Evolutionary conservation across 805 yeast species (phyloP).

Genomic region (Alloascoidea africana): DNA sequence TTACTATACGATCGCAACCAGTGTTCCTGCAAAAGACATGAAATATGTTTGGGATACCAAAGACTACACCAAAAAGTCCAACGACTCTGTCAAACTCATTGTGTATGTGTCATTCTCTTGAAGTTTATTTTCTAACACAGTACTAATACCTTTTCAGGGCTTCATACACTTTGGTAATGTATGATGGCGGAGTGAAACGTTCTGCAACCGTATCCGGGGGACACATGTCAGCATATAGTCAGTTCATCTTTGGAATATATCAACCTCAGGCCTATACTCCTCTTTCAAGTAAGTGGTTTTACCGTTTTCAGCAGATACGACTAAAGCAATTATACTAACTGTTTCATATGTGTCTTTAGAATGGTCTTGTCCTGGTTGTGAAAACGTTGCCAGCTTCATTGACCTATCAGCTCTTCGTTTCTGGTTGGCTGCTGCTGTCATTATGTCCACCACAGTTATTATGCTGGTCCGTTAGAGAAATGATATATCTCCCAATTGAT

Average conservation of each 20-base stretch:
- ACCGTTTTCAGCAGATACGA: not conserved
- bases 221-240: conserved; percentile 14
- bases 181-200: conserved; percentile 16
- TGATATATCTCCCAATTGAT: too few relatives aligned
- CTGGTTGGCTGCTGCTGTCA: not conserved
- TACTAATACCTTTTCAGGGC: conserved; percentile 16
- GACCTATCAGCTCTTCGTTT: not conserved
- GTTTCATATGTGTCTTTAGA: not conserved
- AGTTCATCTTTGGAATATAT: conserved; percentile 20
- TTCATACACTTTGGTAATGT: conserved; percentile 20
- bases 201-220: conserved; percentile 19
- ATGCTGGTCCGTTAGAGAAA: too few relatives aligned
- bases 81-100: conserved; percentile 7
- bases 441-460: not conserved
- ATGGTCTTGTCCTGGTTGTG: not conserved
- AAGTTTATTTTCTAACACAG: conserved; percentile 4
- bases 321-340: not conserved
- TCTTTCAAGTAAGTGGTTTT: conserved; percentile 3
- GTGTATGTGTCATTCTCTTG: not conserved
- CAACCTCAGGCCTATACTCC: conserved; percentile 20
- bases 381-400: not conserved
- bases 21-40: conserved; percentile 15
- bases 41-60: conserved; percentile 21
- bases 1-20: conserved; percentile 20
- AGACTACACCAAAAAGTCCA: conserved; percentile 11